A percentile compares a stretch with the other conserved stretches of the same genome.
These are phyloP conservation scores for Hypericum androsaemum DNA, from an alignment of 345 rosid species.

Conservation along the genomic window DNA sequence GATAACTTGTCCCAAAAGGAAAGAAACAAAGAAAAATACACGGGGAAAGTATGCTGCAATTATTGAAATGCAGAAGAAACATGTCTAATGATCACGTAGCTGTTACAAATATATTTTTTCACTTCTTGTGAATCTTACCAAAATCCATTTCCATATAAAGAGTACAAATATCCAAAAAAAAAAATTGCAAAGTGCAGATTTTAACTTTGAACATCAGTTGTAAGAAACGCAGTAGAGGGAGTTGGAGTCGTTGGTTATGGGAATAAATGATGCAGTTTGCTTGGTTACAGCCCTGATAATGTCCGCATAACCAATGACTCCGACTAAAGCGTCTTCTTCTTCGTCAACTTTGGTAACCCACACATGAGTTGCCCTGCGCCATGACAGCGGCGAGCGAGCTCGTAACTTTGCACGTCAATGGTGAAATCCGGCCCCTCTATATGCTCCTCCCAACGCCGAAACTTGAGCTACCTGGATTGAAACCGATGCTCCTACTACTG, in stretches of 20 bases:
- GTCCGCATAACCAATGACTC: constrained; percentile 78
- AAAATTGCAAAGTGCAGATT: too few relatives aligned
- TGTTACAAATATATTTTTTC: too few relatives aligned
- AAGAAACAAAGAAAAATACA: too few relatives aligned
- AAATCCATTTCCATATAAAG: too few relatives aligned
- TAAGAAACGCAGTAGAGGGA: too few relatives aligned
- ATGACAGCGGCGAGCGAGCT: constrained; percentile 91
- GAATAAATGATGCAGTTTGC: constrained; percentile 36
- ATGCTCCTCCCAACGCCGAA: constrained; percentile 59
- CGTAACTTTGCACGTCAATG: constrained; percentile 73
- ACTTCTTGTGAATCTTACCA: too few relatives aligned
- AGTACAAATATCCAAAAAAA: too few relatives aligned
- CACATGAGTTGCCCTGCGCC: constrained; percentile 89
- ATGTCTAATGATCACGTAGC: too few relatives aligned
- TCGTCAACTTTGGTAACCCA: constrained; percentile 92
- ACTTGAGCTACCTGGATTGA: constrained; percentile 51
- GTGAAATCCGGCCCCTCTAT: constrained; percentile 91
- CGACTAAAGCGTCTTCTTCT: constrained; percentile 66
- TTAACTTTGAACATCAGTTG: too few relatives aligned
- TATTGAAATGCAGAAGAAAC: too few relatives aligned
- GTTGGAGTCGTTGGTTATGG: constrained; percentile 15
- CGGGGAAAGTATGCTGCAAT: too few relatives aligned
- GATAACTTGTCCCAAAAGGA: too few relatives aligned
- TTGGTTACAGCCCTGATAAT: constrained; percentile 77
- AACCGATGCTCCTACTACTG: constrained; percentile 92